Evolutionary conservation across 2,329 filamentous ascomycete genomes (phyloP), one percentile per base, ranked within the genome.

Genomic region (Diaporthe australafricana): DNA sequence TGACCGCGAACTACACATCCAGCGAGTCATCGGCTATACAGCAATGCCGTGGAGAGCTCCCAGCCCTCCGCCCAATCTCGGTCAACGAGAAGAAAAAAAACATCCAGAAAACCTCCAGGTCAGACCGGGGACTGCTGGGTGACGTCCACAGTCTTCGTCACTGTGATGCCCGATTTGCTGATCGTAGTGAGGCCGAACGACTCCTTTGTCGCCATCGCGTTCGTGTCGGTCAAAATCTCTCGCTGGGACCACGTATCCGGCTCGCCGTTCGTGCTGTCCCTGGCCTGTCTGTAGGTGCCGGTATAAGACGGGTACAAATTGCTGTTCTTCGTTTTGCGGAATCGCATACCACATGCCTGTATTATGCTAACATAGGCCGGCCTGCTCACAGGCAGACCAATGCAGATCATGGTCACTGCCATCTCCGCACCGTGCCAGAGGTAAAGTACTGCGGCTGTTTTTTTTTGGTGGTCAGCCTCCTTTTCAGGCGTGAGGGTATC

Each of bases 321-420:
- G 47, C 42, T 52, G 22, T 7, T 69, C 22, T 69, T 60, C 20
- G 42, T 25, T 42, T 60, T 69, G 53, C 67, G 67, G 42, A 53
- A 17, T 60, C 68, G 67, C 50, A 72, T 72, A 53, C 72, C 72
- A 35, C 70, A 66, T 40, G 56, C 55, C 42, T 60, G 55, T 32
- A 72, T 48, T n/a, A 73, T 73, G 70, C 60, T 68, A 6, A 38
- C 42, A 32, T 69, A 62, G 25, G 72, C 72, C n/a, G 72, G 72
- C 30, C 70, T 70, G 70, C 72, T 69, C 2, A 72, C 70, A 25
- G 72, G 72, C 57, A 73, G 35, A 27, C 72, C 72, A 14, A 73
- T 73, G 70, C 72, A 73, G 52, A 73, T 73, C 72, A 73, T 73
- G 16, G 72, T 73, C 20, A 73, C 72, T 50, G 72, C 72, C 72